Percentiles rank a stretch among this genome's conserved stretches.
These are phyloP conservation scores for Pichia rugopelliculosa DNA, from an alignment of 805 yeast species.

Conservation along the genomic window DNA sequence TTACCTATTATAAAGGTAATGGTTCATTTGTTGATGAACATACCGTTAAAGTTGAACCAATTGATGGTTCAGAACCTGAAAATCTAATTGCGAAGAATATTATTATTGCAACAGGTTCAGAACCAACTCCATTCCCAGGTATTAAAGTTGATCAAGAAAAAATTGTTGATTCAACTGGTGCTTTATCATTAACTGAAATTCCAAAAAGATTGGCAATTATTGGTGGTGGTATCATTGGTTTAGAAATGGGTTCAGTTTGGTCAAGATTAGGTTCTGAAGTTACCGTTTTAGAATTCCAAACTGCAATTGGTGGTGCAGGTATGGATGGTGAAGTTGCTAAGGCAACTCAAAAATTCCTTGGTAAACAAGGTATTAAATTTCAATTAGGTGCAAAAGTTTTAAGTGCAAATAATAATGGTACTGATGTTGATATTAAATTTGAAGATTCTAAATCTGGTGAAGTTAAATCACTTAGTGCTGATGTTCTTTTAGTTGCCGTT, in stretches of 20 bases:
- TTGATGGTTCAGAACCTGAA: constrained; percentile 75
- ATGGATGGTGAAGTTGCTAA: constrained; percentile 97
- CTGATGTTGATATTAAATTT: constrained; percentile 73
- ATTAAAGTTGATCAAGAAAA: constrained; percentile 93
- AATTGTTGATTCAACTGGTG: constrained; percentile 94
- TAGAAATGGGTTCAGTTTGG: constrained; percentile 99
- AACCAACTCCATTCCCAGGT: constrained; percentile 98
- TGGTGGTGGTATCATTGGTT: constrained; percentile 99
- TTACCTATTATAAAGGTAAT: constrained; percentile 87
- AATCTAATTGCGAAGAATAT: constrained; percentile 74
- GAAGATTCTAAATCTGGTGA: constrained; percentile 86
- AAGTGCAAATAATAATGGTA: constrained; percentile 84
- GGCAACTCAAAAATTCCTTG: constrained; percentile 77
- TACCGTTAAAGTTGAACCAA: constrained; percentile 71
- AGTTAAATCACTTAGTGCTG: constrained; percentile 75
- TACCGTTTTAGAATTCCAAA: constrained; percentile 85
- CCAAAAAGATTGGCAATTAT: constrained; percentile 90
- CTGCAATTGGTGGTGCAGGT: constrained; percentile 96
- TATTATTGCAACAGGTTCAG: constrained; percentile 97
- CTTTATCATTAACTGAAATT: constrained; percentile 72
- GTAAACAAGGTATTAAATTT: constrained; percentile 94
- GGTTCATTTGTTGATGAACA: constrained; percentile 84
- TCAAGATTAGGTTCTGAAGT: constrained; percentile 92
- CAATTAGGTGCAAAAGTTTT: constrained; percentile 87
- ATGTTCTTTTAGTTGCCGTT: constrained; percentile 90